phyloP scores from a whole-genome alignment of 2,329 filamentous ascomycete species.

The Bipolaris victoriae region DNA sequence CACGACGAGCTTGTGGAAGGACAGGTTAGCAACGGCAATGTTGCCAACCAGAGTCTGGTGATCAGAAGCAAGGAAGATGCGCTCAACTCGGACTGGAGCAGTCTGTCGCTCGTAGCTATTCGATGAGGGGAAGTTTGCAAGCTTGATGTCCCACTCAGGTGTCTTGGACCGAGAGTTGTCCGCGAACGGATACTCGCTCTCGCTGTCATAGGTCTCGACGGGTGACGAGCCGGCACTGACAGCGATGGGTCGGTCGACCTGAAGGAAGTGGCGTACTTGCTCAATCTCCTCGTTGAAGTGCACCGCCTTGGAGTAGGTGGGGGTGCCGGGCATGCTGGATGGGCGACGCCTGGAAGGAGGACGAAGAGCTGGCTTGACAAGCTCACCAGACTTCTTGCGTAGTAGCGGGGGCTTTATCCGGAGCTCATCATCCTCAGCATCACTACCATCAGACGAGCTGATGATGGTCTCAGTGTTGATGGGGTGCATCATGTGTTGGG shows the following conservation, averaged over 20 bases:
- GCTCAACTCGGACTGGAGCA: constrained; percentile 79
- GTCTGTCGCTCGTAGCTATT: constrained; percentile 67
- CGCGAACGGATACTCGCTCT: constrained; percentile 86
- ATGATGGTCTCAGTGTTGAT: constrained; percentile 54
- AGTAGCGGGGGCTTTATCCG: constrained; percentile 84
- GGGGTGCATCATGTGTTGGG: constrained; percentile 49
- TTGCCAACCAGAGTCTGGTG: constrained; percentile 86
- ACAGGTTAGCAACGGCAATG: constrained; percentile 83
- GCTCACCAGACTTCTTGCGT: constrained; percentile 96
- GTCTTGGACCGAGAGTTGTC: constrained; percentile 52
- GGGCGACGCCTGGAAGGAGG: constrained; percentile 79
- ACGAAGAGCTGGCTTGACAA: constrained; percentile 89
- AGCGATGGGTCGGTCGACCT: constrained; percentile 91
- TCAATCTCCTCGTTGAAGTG: constrained; percentile 97
- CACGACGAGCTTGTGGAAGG: constrained; percentile 87
- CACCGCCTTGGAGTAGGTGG: constrained; percentile 94
- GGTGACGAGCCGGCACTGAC: constrained; percentile 95
- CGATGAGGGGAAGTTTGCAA: constrained; percentile 77
- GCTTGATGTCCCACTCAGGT: constrained; percentile 85
- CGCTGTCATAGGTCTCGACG: constrained; percentile 84
- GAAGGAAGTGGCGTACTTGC: constrained; percentile 93
- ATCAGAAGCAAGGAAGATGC: constrained; percentile 84
- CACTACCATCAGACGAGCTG: constrained; percentile 57
- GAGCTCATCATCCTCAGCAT: constrained; percentile 63
- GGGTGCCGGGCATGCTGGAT: constrained; percentile 96